phyloP scores from a whole-genome alignment of 306 rosid genomes.

The Malus fusca region DNA sequence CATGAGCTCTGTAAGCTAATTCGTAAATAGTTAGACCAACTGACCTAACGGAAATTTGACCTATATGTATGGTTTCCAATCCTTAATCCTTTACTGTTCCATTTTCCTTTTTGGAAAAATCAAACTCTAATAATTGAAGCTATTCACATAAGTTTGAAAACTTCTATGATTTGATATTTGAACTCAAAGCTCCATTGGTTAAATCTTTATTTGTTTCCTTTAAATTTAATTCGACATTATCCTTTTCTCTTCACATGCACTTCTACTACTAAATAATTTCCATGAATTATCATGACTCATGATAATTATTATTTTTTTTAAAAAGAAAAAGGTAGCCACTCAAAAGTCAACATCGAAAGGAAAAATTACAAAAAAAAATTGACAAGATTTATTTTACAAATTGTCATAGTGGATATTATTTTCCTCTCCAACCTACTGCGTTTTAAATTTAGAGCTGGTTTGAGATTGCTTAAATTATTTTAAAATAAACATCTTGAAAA shows the following conservation, averaged over 20 bases:
- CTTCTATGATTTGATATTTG: background rate
- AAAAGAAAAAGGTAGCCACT: background rate
- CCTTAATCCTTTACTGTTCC: background rate
- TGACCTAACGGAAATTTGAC: too few relatives aligned
- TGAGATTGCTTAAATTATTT: too few relatives aligned
- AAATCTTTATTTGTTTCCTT: background rate
- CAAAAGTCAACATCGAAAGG: background rate
- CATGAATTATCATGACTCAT: background rate
- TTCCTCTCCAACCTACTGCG: too few relatives aligned
- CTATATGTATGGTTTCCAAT: too few relatives aligned
- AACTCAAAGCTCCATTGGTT: background rate
- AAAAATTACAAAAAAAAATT: background rate
- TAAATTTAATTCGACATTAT: background rate
- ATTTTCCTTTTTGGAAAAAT: background rate
- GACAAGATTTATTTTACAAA: too few relatives aligned
- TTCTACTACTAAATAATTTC: background rate
- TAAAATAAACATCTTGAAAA: too few relatives aligned
- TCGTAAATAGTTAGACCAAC: background rate
- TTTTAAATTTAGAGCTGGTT: too few relatives aligned
- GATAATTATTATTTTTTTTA: background rate
- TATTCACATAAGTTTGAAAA: background rate
- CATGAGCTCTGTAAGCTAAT: too few relatives aligned
- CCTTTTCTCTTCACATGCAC: background rate
- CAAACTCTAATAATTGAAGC: background rate
- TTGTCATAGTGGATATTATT: too few relatives aligned